A percentile compares a stretch with the other conserved stretches of the same genome.
Conservation (phyloP, 331 rosid species). For the Acacia pycnantha region DNA sequence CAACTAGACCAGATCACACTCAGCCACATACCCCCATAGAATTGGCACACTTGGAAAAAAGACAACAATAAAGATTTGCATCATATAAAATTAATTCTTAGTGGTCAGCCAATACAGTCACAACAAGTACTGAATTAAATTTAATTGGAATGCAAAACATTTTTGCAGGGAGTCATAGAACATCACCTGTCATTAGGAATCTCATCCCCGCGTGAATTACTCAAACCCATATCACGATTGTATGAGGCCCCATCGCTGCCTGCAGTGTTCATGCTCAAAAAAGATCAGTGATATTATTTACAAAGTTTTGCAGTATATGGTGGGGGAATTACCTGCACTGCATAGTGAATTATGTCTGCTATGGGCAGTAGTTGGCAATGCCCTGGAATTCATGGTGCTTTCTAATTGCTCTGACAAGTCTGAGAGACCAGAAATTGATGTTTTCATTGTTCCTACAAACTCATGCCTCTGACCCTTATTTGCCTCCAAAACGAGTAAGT, state of each 20-base stretch:
- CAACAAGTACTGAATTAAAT: neutral
- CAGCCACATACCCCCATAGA: neutral
- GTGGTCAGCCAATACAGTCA: neutral
- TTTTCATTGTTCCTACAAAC: constrained; percentile 33
- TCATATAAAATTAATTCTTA: neutral
- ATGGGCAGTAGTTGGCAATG: constrained; percentile 47
- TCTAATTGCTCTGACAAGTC: constrained; percentile 51
- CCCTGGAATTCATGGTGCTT: constrained; percentile 40
- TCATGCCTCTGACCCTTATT: constrained; percentile 51
- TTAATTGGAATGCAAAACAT: neutral
- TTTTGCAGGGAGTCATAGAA: neutral
- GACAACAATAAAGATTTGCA: neutral
- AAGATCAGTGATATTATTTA: constrained; percentile 4
- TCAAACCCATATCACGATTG: constrained; percentile 54
- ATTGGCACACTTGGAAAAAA: neutral
- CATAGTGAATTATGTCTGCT: constrained; percentile 69
- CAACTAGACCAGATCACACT: neutral
- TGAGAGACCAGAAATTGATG: constrained; percentile 42
- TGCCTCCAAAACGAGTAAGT: constrained; percentile 44
- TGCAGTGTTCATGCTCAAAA: constrained; percentile 35
- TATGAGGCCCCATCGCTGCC: constrained; percentile 56
- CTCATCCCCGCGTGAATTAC: constrained; percentile 51
- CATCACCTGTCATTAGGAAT: constrained; percentile 56
- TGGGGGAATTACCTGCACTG: constrained; percentile 53
- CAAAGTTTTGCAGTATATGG: neutral